These are phyloP conservation scores for Paracoccidioides brasiliensis DNA, from an alignment of 2,329 filamentous ascomycete genomes.

Conservation along the genomic window DNA sequence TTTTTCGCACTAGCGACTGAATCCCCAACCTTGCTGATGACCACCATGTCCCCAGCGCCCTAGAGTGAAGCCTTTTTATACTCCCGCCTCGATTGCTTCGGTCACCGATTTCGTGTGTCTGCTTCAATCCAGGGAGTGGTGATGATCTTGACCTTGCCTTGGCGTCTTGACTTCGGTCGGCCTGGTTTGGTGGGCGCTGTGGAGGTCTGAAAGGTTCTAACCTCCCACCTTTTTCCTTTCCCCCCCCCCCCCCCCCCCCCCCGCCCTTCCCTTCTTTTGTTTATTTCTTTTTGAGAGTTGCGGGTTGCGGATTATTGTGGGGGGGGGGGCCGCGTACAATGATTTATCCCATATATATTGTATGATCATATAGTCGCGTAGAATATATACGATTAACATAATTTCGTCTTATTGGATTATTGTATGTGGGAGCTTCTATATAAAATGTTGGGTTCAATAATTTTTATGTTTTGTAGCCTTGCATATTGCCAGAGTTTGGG, in stretches of 20 bases:
- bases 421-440: too few relatives aligned
- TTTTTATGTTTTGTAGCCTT: too few relatives aligned
- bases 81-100: conserved; percentile 31
- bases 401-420: too few relatives aligned
- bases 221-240: conserved; percentile 14
- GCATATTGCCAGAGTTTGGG: too few relatives aligned
- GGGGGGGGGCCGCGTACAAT: too few relatives aligned
- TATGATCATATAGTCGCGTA: too few relatives aligned
- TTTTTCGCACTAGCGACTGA: conserved; percentile 88
- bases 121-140: conserved; percentile 66
- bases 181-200: conserved; percentile 65
- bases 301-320: too few relatives aligned
- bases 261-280: too few relatives aligned
- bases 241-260: too few relatives aligned
- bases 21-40: conserved; percentile 89
- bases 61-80: conserved; percentile 66
- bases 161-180: conserved; percentile 65
- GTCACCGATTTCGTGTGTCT: conserved; percentile 25
- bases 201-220: conserved; percentile 71
- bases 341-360: too few relatives aligned
- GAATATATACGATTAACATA: too few relatives aligned
- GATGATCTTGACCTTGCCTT: conserved; percentile 80
- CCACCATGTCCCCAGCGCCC: conserved; percentile 66
- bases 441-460: too few relatives aligned
- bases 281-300: neutral